Conservation (phyloP, 306 rosid genomes). For the Comarum palustre region DNA sequence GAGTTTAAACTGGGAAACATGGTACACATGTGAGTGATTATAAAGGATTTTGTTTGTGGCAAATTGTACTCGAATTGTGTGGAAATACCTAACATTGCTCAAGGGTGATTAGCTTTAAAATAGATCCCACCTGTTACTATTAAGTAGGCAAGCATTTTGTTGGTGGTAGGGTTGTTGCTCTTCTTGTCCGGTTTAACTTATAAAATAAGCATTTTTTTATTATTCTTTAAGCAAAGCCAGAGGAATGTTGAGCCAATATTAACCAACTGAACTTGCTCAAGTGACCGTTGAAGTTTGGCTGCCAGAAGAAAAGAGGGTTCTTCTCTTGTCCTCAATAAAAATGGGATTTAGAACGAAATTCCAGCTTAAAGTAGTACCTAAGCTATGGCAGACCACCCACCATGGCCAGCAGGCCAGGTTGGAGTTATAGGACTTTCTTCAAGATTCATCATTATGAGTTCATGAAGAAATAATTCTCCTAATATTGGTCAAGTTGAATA, state of each 20-base stretch:
- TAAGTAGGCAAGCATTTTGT: slow-evolving; percentile 32
- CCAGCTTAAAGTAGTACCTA: slow-evolving; percentile 20
- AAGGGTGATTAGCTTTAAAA: slow-evolving; percentile 2
- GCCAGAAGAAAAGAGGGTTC: slow-evolving; percentile 30
- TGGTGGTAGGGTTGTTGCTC: slow-evolving; percentile 46
- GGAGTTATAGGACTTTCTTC: slow-evolving; percentile 3
- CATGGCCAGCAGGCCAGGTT: slow-evolving; percentile 18
- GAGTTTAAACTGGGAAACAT: not conserved
- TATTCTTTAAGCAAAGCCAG: slow-evolving; percentile 22
- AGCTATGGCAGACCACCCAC: slow-evolving; percentile 43
- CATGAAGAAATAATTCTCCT: not conserved
- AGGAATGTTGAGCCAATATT: slow-evolving; percentile 20
- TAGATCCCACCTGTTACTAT: not conserved
- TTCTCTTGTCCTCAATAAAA: slow-evolving; percentile 6
- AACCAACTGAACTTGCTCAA: slow-evolving; percentile 30
- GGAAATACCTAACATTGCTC: slow-evolving; percentile 10
- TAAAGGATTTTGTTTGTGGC: not conserved
- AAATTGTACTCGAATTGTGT: slow-evolving; percentile 6
- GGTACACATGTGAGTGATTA: slow-evolving; percentile 19
- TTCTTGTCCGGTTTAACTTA: slow-evolving; percentile 27
- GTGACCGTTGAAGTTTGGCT: slow-evolving; percentile 59
- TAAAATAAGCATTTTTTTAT: slow-evolving; percentile 16
- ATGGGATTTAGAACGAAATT: slow-evolving; percentile 27
- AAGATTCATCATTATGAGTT: not conserved
- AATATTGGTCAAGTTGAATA: not conserved